Percentiles rank a stretch among this genome's conserved stretches.
These are phyloP conservation scores for Sporothrix euskadiensis DNA, from an alignment of 2,329 filamentous ascomycete genomes.

Conservation along the genomic window DNA sequence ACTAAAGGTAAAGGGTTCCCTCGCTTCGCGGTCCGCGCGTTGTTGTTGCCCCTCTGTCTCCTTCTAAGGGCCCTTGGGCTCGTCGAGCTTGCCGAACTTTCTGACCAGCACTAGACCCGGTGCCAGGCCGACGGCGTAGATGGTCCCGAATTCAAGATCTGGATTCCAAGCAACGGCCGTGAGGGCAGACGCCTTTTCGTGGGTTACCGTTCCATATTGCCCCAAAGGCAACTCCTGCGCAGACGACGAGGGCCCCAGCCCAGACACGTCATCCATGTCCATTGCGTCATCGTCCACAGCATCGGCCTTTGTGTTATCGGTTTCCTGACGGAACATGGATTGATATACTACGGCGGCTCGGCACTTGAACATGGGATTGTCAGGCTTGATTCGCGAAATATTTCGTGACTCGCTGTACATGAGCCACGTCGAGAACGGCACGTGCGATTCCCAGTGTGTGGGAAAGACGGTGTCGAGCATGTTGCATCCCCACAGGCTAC, in stretches of 20 bases:
- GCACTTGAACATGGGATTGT: slow-evolving; percentile 28
- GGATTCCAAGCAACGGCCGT: slow-evolving; percentile 68
- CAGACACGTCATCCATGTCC: slow-evolving; percentile 32
- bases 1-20: no score
- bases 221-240: neutral
- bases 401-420: slow-evolving; percentile 55
- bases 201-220: slow-evolving; percentile 39
- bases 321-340: neutral
- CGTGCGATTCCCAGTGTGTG: slow-evolving; percentile 42
- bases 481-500: slow-evolving; percentile 45
- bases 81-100: slow-evolving; percentile 48
- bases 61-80: neutral
- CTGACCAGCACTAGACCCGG: slow-evolving; percentile 67
- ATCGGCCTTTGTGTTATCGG: slow-evolving; percentile 19
- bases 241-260: neutral
- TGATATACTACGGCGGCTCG: neutral
- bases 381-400: no score
- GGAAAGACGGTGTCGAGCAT: slow-evolving; percentile 48
- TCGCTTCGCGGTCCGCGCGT: no score
- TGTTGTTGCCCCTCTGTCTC: neutral
- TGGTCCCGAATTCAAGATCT: slow-evolving; percentile 63
- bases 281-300: slow-evolving; percentile 37
- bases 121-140: slow-evolving; percentile 66
- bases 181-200: slow-evolving; percentile 64
- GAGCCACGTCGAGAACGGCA: slow-evolving; percentile 46